phyloP scores from a whole-genome alignment of 2,329 filamentous ascomycete species.

The Diaporthe sp. region DNA sequence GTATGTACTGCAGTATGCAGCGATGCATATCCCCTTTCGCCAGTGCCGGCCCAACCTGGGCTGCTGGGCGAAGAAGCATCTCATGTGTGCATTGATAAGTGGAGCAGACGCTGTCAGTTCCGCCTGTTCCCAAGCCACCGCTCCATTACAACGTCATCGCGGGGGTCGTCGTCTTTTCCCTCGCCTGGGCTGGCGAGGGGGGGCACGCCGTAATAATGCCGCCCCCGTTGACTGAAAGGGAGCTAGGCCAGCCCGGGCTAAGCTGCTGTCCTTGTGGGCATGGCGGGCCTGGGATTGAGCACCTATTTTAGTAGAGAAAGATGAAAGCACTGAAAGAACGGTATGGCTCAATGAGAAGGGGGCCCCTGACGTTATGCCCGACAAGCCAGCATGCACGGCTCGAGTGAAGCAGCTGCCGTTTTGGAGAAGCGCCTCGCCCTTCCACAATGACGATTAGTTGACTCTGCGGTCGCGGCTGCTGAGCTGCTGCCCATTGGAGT shows the following conservation, averaged over 20 bases:
- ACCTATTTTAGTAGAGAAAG: neutral
- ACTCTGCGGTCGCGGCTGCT: neutral
- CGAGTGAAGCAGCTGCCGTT: constrained; percentile 21
- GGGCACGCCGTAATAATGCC: constrained; percentile 8
- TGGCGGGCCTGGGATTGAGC: neutral
- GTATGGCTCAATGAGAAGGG: neutral
- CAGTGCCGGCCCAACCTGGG: neutral
- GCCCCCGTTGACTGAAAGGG: neutral
- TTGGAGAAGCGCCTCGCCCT: constrained; percentile 15
- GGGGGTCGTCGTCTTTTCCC: constrained; percentile 26
- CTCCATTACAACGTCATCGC: constrained; percentile 33
- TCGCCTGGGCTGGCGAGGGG: neutral
- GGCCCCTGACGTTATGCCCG: constrained; percentile 4
- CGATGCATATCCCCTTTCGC: neutral
- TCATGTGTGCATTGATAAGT: constrained; percentile 13
- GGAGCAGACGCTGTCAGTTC: constrained; percentile 15
- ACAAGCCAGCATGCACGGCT: constrained; percentile 2
- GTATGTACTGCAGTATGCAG: neutral
- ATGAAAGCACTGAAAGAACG: neutral
- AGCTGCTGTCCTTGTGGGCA: neutral
- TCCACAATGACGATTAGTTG: neutral
- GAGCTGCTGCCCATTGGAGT: neutral
- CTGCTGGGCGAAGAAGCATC: neutral
- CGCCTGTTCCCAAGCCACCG: constrained; percentile 12
- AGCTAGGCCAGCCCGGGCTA: constrained; percentile 17